Percentiles rank a stretch among this genome's conserved stretches.
phyloP scores from a whole-genome alignment of 495 filamentous ascomycete genomes.

The Penicillium paradoxum region DNA sequence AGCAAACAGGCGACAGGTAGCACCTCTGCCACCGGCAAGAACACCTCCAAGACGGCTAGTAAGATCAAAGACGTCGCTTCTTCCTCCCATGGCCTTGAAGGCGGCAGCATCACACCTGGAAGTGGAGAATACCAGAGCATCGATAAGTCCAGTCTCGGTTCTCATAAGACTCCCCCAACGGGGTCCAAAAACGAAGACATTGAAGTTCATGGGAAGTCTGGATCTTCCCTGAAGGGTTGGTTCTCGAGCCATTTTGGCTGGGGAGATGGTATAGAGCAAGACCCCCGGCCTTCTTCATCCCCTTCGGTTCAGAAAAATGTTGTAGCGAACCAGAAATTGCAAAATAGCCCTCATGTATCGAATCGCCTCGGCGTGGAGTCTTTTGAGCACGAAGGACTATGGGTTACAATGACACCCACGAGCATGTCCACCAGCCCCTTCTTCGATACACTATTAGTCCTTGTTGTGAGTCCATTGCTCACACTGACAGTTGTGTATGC shows the following conservation, averaged over 20 bases:
- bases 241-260: slow-evolving; percentile 37
- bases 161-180: slow-evolving; percentile 14
- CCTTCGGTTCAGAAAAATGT: slow-evolving; percentile 2
- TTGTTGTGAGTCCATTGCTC: slow-evolving; percentile 87
- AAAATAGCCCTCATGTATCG: slow-evolving; percentile 7
- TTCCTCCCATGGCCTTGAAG: slow-evolving; percentile 46
- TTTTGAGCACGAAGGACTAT: slow-evolving; percentile 72
- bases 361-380: slow-evolving; percentile 14
- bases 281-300: slow-evolving; percentile 11
- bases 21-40: slow-evolving; percentile 20
- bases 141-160: slow-evolving; percentile 25
- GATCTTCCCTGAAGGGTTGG: slow-evolving; percentile 27
- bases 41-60: slow-evolving; percentile 18
- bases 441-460: slow-evolving; percentile 89
- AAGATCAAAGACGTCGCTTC: slow-evolving; percentile 28
- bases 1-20: slow-evolving; percentile 26
- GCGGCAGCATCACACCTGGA: slow-evolving; percentile 69
- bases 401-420: slow-evolving; percentile 91
- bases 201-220: not conserved
- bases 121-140: slow-evolving; percentile 65
- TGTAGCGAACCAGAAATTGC: slow-evolving; percentile 10
- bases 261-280: slow-evolving; percentile 15
- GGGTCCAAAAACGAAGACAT: slow-evolving; percentile 6
- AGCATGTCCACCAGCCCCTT: slow-evolving; percentile 89
- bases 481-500: slow-evolving; percentile 92